Conservation (phyloP, 768 basidiomycete genomes). For the Phylloporus scabripes region DNA sequence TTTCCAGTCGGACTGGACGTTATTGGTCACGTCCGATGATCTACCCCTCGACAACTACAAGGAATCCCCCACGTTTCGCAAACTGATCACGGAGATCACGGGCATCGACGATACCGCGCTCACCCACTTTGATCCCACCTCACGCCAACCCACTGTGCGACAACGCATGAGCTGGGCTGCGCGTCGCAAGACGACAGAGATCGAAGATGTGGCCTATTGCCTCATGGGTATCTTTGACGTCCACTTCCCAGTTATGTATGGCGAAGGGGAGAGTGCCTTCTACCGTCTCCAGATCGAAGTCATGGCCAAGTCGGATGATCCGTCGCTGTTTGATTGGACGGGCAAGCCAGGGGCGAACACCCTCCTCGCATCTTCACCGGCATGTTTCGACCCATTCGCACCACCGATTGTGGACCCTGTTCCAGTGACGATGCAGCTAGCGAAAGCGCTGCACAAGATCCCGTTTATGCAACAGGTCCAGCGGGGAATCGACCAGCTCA, state of each 20-base stretch:
- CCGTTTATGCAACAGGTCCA: slow-evolving; percentile 13
- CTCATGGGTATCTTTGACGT: slow-evolving; percentile 28
- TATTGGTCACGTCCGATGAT: slow-evolving; percentile 10
- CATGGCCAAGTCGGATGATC: slow-evolving; percentile 20
- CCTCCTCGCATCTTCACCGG: slow-evolving; percentile 15
- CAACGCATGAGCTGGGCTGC: slow-evolving; percentile 29
- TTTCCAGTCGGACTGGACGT: slow-evolving; percentile 21
- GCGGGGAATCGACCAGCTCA: slow-evolving; percentile 9
- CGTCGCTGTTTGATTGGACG: slow-evolving; percentile 25
- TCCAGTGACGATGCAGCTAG: slow-evolving; percentile 10
- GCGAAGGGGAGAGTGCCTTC: slow-evolving; percentile 26
- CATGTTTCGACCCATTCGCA: slow-evolving; percentile 22
- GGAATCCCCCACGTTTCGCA: slow-evolving; percentile 7
- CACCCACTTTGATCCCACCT: slow-evolving; percentile 15
- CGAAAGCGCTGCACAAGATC: slow-evolving; percentile 3
- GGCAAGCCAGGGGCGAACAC: slow-evolving; percentile 12
- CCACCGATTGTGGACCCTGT: slow-evolving; percentile 14
- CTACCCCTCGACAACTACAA: slow-evolving; percentile 19
- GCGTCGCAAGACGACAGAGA: slow-evolving; percentile 23
- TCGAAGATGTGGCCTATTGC: slow-evolving; percentile 27
- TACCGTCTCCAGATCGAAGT: slow-evolving; percentile 25
- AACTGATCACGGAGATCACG: slow-evolving; percentile 13
- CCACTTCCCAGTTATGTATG: slow-evolving; percentile 26
- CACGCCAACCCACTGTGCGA: slow-evolving; percentile 10
- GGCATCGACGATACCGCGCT: slow-evolving; percentile 16